Evolutionary conservation across 495 filamentous ascomycete species (phyloP), one percentile per base, ranked within the genome.

Genomic region (Astrocystis sublimbata): DNA sequence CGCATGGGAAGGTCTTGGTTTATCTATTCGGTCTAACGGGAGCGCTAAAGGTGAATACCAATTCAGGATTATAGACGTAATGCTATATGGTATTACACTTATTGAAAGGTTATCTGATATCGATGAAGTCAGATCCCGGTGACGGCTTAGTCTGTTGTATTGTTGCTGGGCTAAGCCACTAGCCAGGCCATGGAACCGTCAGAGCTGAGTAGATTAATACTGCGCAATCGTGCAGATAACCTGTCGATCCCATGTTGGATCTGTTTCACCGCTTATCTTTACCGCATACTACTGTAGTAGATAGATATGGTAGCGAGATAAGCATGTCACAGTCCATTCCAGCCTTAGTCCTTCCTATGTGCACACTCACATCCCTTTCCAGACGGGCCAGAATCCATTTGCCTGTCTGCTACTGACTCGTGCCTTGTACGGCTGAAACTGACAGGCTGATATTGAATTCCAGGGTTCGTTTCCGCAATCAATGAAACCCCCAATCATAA

Each of bases 241-340:
- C 38, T 56, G n/a, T 43, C 19, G 28, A 43, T 45, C 54, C n/a
- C 40, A 45, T 45, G 54, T 31, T 8, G 6, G 5, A 23, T 9
- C 5, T 2, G 24, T 43, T 57, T 57, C 54, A 57, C 54, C 54
- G 54, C 54, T 40, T 33, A 24, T 57, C n/a, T 57, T 57, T 24
- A 21, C 12, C 30, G 46, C 23, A 46, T 28, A 30, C 12, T n/a
- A 47, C 45, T 6, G 19, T 23, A 38, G 8, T 38, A 38, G 36
- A 15, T 8, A 38, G 36, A 12, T 38, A 5, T 17, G 46, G 46
- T 49, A 49, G 13, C 26, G 49, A 52, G 49, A 52, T 52, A 35
- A 35, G 28, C n/a, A 30, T 30, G 5, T 17, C 3, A 15, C 46
- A 49, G 15, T 49, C 15, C 13, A 30, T n/a, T 30, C 17, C 46